Base-by-base conservation (phyloP, 2,329 filamentous ascomycete species). In the Diaporthe helianthi region DNA sequence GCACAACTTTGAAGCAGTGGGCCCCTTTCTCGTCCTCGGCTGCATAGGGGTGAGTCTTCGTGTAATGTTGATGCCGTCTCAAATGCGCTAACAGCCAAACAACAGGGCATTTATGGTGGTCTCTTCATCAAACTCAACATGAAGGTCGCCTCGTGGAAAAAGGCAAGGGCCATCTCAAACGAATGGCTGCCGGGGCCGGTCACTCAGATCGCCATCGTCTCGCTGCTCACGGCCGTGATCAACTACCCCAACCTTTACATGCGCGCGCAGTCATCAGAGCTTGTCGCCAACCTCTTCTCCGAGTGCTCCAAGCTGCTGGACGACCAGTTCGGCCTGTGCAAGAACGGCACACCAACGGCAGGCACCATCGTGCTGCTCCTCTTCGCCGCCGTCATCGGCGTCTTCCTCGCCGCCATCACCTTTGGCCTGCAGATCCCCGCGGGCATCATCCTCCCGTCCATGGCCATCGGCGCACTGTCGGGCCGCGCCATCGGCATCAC, bases 241-340 rank as follows among this genome's bases (percentile, higher is more conserved):
- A 98, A 97, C 83, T 99, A 94, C 75, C 96, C 96, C 13, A 97
- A 98, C 80, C 91, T 94, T 68, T 98, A 98, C 80, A 97, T 98
- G 91, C 92, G 96, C 74, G 92, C 94, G 4, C 95, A 98, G 78
- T 89, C 92, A 26, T 94, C 94, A 0, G 93, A 98, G 78, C 89
- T 99, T 3, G 94, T 98, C 19, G 94, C 94, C 71, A 92, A 91
- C 69, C 88, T 99, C 33, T 98, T 99, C 78, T 89, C 93, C 10
- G 95, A 99, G 80, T 99, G 96, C 79, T 90, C 90, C 4, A 89
- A 91, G 72, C 87, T 94, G 24, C 86, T 90, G 24, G 93, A 97
- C 74, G 96, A 99, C 80, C 91, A 90, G 67, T 92, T 98, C 69
- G 93, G 93, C 41, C 89, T 99, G 26, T 99, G 96, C 84, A 93